phyloP scores from a whole-genome alignment of 805 yeast species.

The Hanseniaspora jakobsenii region DNA sequence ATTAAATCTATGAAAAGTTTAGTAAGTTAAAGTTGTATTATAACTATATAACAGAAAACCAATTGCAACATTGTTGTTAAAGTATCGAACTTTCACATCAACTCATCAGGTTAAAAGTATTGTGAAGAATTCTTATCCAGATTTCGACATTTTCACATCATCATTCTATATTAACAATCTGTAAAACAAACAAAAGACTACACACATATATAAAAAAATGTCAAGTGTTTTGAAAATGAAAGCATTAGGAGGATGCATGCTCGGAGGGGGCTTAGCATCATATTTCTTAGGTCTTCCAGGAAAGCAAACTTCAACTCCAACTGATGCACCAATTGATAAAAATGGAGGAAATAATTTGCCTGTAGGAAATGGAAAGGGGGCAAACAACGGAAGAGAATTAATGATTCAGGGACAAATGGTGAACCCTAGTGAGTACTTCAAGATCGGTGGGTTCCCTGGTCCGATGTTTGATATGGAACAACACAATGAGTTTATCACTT shows the following conservation, averaged over 20 bases:
- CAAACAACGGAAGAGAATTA: background rate
- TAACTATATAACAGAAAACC: no score
- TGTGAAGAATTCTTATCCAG: no score
- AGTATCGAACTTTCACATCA: no score
- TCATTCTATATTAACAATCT: no score
- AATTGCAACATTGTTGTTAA: no score
- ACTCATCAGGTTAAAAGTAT: no score
- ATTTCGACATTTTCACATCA: no score
- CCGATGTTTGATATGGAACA: conserved; percentile 76
- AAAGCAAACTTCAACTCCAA: background rate
- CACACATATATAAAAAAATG: background rate
- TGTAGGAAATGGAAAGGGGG: conserved; percentile 16
- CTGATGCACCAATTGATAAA: conserved; percentile 1
- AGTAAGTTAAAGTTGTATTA: no score
- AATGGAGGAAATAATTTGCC: conserved; percentile 15
- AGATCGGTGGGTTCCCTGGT: conserved; percentile 81
- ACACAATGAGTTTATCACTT: conserved; percentile 67
- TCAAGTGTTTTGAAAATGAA: conserved; percentile 4
- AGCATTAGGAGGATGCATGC: conserved; percentile 23
- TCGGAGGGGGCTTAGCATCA: conserved; percentile 28
- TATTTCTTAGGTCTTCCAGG: conserved; percentile 26
- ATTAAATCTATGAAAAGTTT: no score
- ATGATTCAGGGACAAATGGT: conserved; percentile 30
- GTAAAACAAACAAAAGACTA: no score
- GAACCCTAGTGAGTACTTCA: conserved; percentile 70